These are phyloP conservation scores for Zychaea mexicana DNA, from an alignment of 371 early-diverging fungal genomes.

Conservation along the genomic window DNA sequence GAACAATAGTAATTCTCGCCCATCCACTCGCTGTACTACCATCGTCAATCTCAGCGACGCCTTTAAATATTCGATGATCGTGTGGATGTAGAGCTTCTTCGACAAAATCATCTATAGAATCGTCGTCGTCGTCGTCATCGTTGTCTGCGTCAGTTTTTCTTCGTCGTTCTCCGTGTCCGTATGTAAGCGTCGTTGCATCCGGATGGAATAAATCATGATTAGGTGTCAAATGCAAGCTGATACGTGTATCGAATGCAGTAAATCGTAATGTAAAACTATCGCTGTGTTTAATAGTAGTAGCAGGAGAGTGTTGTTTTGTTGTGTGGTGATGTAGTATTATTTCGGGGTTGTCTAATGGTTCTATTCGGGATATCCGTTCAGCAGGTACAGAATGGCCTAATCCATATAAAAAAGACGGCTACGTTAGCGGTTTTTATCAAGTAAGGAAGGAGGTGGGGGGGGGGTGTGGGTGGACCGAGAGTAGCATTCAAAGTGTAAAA, in stretches of 20 bases:
- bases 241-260: constrained; percentile 66
- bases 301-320: not conserved
- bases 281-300: constrained; percentile 25
- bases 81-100: constrained; percentile 21
- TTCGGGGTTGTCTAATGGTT: constrained; percentile 7
- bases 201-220: constrained; percentile 78
- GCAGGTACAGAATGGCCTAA: not conserved
- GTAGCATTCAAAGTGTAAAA: too few relatives aligned
- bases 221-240: constrained; percentile 70
- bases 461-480: too few relatives aligned
- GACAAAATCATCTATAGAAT: not conserved
- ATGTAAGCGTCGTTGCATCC: constrained; percentile 39
- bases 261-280: constrained; percentile 60
- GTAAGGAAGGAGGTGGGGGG: too few relatives aligned
- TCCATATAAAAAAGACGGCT: not conserved
- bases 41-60: constrained; percentile 37
- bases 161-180: not conserved
- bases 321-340: not conserved
- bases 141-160: too few relatives aligned
- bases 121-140: not conserved
- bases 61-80: constrained; percentile 63
- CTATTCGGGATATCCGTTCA: constrained; percentile 13
- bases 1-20: constrained; percentile 69
- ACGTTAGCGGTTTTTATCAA: not conserved
- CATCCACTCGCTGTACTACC: constrained; percentile 38